Base-by-base conservation (phyloP, 345 rosid species). In the Citrus medica region DNA sequence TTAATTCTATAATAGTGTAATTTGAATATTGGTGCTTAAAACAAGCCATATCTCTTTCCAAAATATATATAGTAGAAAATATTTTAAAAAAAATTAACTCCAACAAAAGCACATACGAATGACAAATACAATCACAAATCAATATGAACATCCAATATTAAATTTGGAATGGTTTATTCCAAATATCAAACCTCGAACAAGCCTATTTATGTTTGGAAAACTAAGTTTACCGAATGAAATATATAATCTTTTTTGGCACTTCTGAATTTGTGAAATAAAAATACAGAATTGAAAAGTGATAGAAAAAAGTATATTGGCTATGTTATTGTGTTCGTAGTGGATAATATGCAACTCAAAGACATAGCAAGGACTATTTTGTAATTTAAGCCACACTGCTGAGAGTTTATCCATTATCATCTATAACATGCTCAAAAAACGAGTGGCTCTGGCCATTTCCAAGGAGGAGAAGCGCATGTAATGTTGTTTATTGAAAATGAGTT, bases 401-500 rank as follows among this genome's bases (percentile, higher is more conserved):
- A 30, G 19, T 38, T 64, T 75, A 69, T 69, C 5, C 25, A 74
- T 69, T 69, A 64, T 69, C 77, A 67, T 77, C 80, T 10, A 12
- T 16, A 60, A 24, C 27, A 67, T 28, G 25, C 46, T 22, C 10
- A 65, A 80, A 56, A 78, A 71, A 71, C 79, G 17, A 9, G 86
- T 77, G 82, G 82, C 71, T 80, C 37, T 59, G 55, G 24, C 59
- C n/a, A 9, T 61, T 33, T n/a, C 4, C 35, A 7, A 27, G 28
- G 61, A 77, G 76, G 22, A 76, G 67, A 73, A 73, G 76, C 22
- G 46, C 69, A 35, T 66, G 87, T 80, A 82, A 80, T 75, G 71
- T 56, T 69, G 25, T 48, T 9, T 78, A 38, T 60, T 25, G 6
- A 71, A 21, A 28, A 88, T 86, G 89, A 80, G 82, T 81, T 86